A percentile compares a stretch with the other conserved stretches of the same genome.
Evolutionary conservation across 2,329 filamentous ascomycete genomes (phyloP).

Genomic region (Diaporthe destruens): DNA sequence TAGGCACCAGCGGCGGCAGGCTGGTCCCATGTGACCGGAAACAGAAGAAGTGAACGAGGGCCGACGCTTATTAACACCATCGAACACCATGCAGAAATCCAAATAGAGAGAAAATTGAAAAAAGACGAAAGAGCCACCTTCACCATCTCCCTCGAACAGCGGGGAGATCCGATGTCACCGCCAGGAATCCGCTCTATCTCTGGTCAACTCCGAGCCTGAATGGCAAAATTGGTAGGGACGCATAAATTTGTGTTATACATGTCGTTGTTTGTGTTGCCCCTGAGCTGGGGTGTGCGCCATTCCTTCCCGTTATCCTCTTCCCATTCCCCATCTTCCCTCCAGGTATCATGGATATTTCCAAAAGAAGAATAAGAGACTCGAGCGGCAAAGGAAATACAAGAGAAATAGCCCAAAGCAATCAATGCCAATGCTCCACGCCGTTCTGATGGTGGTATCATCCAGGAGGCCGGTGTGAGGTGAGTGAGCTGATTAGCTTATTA

Average conservation of each 20-base stretch:
- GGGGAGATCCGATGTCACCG: neutral
- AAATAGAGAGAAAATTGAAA: neutral
- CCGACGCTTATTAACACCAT: slow-evolving; percentile 31
- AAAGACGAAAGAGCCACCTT: neutral
- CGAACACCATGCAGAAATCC: slow-evolving; percentile 26
- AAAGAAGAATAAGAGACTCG: slow-evolving; percentile 20
- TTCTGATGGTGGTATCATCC: slow-evolving; percentile 29
- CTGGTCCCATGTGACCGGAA: slow-evolving; percentile 2
- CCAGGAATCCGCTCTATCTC: slow-evolving; percentile 6
- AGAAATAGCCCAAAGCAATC: slow-evolving; percentile 5
- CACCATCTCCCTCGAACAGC: neutral
- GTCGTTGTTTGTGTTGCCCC: neutral
- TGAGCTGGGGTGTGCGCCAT: neutral
- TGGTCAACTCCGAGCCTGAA: slow-evolving; percentile 27
- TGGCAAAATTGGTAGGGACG: neutral
- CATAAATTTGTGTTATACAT: slow-evolving; percentile 23
- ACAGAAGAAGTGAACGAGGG: neutral
- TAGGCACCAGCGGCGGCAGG: slow-evolving; percentile 6
- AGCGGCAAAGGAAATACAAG: slow-evolving; percentile 5
- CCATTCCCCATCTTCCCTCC: slow-evolving; percentile 16
- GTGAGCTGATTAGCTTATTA: slow-evolving; percentile 40
- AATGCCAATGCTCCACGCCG: slow-evolving; percentile 30
- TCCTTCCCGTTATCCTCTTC: neutral
- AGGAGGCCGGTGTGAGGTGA: slow-evolving; percentile 6
- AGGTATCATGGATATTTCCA: slow-evolving; percentile 39